Conservation (phyloP, 257 asterid species). For the Pogostemon cablin region DNA sequence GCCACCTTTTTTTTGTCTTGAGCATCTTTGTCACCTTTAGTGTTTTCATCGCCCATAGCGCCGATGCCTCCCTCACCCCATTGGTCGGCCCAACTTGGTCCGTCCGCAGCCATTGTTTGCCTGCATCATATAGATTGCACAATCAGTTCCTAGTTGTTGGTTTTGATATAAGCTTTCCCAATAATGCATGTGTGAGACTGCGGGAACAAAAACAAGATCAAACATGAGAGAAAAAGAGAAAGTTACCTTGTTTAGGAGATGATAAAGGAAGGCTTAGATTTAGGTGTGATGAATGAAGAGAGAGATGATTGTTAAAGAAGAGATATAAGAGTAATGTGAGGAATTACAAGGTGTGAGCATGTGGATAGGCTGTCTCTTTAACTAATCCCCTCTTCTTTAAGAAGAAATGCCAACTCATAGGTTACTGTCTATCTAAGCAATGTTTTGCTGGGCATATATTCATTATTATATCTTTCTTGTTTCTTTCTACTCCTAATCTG, state of each 20-base stretch:
- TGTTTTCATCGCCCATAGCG: conserved; percentile 51
- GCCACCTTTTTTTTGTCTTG: conserved; percentile 41
- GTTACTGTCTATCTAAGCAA: conserved; percentile 61
- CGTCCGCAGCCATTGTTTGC: conserved; percentile 59
- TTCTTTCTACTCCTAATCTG: not conserved
- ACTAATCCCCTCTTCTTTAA: conserved; percentile 39
- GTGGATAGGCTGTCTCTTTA: conserved; percentile 66
- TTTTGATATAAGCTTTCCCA: too few species aligned
- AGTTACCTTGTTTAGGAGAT: conserved; percentile 44
- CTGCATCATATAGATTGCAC: conserved; percentile 15
- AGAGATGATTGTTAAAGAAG: conserved; percentile 23
- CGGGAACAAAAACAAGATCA: too few species aligned
- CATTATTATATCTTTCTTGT: not conserved
- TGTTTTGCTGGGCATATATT: conserved; percentile 28
- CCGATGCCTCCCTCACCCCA: conserved; percentile 97
- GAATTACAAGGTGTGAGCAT: conserved; percentile 30
- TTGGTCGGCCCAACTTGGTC: conserved; percentile 95
- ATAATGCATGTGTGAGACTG: too few species aligned
- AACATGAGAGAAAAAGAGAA: conserved; percentile 12
- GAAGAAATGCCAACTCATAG: conserved; percentile 48
- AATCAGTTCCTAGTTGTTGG: conserved; percentile 6
- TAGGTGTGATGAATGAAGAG: conserved; percentile 32
- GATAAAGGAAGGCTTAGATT: conserved; percentile 22
- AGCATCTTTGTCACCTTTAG: conserved; percentile 41
- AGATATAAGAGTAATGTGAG: conserved; percentile 28